Base-by-base conservation (phyloP, 208 protist genomes). In the Polymyxa betae region DNA sequence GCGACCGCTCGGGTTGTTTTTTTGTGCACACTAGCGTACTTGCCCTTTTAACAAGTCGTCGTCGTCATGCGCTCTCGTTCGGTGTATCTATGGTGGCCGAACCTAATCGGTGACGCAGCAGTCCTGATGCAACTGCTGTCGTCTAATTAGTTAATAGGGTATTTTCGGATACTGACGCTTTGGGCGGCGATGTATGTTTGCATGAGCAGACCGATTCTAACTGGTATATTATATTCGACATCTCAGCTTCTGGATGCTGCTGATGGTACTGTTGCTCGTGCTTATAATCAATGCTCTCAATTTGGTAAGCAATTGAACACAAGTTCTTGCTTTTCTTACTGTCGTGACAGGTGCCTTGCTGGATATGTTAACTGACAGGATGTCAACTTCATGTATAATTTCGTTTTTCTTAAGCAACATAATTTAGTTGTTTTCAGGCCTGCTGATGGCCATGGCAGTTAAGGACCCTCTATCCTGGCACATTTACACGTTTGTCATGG, bases 291-390 rank as follows among this genome's bases (percentile, higher is more conserved):
- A 54, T 45, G 78, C 0, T 89, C 90, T 32, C 78, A 91, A 41
- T 91, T 91, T 38, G 90, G 90, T 88, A n/a, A 35, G 72, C 5
- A 82, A 40, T 45, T 43, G 5, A n/a, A 43, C 5, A 20, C 72
- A 35, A 43, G 16, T 60, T 20, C 5, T 35, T 82, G n/a, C 72
- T 12, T 35, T 82, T 5, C 5, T 82, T 20, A 82, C n/a, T 35
- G 35, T 12, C 5, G 72, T 82, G 72, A n/a, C 72, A 82, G 72
- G 72, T 43, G 90, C 90, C 29, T 38, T 91, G 29, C 43, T 91
- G 16, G 90, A 91, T 54, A 91, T 91, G 90, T 49, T 91, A 43
- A 91, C 90, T 12, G 90, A 91, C 38, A 20, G 90, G n/a, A 89
- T 87, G 49, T 91, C 90, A 24, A 88, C 90, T 32, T 29, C 45